A percentile compares a stretch with the other conserved stretches of the same genome.
These are phyloP conservation scores for Solanum lycopersicoides DNA, from an alignment of 257 asterid species.

Conservation along the genomic window DNA sequence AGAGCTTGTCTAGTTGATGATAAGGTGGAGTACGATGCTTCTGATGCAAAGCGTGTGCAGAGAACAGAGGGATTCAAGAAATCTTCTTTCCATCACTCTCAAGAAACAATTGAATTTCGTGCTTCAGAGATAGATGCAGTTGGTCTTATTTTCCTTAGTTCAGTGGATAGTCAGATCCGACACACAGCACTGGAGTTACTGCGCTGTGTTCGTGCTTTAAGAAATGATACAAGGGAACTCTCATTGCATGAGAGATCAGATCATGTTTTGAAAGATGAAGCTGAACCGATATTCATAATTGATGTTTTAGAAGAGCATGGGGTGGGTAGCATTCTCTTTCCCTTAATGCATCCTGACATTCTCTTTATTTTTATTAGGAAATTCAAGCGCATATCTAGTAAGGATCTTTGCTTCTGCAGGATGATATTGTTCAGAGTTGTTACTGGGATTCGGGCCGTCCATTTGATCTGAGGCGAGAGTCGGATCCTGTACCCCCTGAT, in stretches of 20 bases:
- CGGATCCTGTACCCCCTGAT: constrained; percentile 93
- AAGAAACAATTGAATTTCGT: constrained; percentile 77
- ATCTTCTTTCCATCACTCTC: constrained; percentile 69
- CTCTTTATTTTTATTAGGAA: neutral
- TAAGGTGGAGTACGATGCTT: constrained; percentile 44
- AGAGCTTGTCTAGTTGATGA: constrained; percentile 82
- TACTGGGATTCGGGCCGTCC: constrained; percentile 96
- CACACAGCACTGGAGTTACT: constrained; percentile 96
- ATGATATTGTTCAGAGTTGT: constrained; percentile 98
- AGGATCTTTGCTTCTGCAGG: constrained; percentile 36
- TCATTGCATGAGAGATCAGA: constrained; percentile 58
- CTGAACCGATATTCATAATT: constrained; percentile 91
- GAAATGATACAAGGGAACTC: constrained; percentile 72
- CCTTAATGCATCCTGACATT: neutral
- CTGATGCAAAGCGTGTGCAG: constrained; percentile 63
- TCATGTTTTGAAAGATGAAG: constrained; percentile 46
- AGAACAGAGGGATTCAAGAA: constrained; percentile 88
- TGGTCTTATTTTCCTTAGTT: constrained; percentile 95
- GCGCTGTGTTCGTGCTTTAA: constrained; percentile 87
- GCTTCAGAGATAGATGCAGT: constrained; percentile 98
- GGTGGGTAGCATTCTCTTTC: constrained; percentile 37
- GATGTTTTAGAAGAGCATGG: constrained; percentile 99
- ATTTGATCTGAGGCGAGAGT: constrained; percentile 87
- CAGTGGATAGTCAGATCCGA: constrained; percentile 96
- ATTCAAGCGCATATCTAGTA: constrained; percentile 4